phyloP scores from a whole-genome alignment of 75 land plant genomes.

The Gnetum montanum region DNA sequence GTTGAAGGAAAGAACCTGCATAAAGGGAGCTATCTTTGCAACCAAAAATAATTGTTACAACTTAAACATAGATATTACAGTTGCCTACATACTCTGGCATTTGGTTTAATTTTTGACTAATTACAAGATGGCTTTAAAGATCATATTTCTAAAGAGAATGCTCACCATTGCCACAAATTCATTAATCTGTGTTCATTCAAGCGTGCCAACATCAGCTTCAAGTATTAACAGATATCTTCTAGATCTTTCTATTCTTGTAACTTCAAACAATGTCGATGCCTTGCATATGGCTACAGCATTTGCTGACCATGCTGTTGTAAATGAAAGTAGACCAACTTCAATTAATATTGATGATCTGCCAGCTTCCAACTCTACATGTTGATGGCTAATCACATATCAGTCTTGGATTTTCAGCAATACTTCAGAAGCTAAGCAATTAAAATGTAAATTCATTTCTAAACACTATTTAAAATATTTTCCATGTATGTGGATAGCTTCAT shows the following conservation, averaged over 20 bases:
- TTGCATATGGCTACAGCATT: slow-evolving; percentile 92
- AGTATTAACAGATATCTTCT: slow-evolving; percentile 69
- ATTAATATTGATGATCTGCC: slow-evolving; percentile 33
- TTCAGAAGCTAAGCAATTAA: too few relatives aligned
- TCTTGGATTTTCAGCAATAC: too few relatives aligned
- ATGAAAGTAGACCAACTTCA: slow-evolving; percentile 94
- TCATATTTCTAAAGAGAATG: neutral
- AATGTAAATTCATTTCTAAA: too few relatives aligned
- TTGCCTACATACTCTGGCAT: neutral
- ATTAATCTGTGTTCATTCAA: slow-evolving; percentile 45
- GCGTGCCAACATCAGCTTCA: slow-evolving; percentile 21
- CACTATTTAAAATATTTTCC: too few relatives aligned
- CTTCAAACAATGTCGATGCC: slow-evolving; percentile 68
- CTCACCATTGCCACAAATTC: slow-evolving; percentile 66
- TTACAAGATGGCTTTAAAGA: neutral
- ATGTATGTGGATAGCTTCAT: too few relatives aligned
- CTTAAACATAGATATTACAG: neutral
- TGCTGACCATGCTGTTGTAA: slow-evolving; percentile 96
- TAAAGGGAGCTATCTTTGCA: neutral
- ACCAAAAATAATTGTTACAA: neutral
- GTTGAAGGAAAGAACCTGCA: too few relatives aligned
- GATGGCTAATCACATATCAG: too few relatives aligned
- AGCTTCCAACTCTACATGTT: too few relatives aligned
- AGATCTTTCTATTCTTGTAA: slow-evolving; percentile 78
- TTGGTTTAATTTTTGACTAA: neutral